A percentile compares a stretch with the other conserved stretches of the same genome.
Conservation (phyloP, 768 basidiomycete genomes). For the Hypsizygus marmoreus region DNA sequence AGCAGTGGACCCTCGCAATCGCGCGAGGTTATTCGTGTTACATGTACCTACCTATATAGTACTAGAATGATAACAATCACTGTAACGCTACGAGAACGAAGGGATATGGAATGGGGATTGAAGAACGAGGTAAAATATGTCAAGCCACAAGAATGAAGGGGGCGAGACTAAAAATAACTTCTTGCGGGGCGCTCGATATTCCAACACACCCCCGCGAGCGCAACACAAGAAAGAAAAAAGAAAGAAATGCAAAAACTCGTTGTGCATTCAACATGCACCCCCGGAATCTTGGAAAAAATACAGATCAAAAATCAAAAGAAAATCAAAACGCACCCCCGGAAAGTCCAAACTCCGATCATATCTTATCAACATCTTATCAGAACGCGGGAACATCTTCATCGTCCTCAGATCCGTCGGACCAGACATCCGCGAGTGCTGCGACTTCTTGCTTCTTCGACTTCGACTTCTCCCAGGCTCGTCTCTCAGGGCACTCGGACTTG, state of each 20-base stretch:
- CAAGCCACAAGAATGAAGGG: not conserved
- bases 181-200: not conserved
- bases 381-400: not conserved
- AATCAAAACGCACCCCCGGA: too few relatives aligned
- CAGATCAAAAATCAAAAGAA: too few relatives aligned
- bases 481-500: conserved; percentile 18
- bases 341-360: too few relatives aligned
- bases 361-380: too few relatives aligned
- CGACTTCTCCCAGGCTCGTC: conserved; percentile 10
- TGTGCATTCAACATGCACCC: not conserved
- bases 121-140: not conserved
- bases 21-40: not conserved
- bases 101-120: not conserved
- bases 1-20: conserved; percentile 2
- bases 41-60: not conserved
- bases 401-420: not conserved
- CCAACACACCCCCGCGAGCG: conserved; percentile 2
- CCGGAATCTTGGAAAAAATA: not conserved
- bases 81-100: too few relatives aligned
- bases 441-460: not conserved
- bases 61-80: not conserved
- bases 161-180: not conserved
- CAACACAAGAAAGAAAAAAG: not conserved
- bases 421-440: not conserved
- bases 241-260: not conserved